Conservation (phyloP, 2,329 filamentous ascomycete species). For the Rutstroemia sp. region DNA sequence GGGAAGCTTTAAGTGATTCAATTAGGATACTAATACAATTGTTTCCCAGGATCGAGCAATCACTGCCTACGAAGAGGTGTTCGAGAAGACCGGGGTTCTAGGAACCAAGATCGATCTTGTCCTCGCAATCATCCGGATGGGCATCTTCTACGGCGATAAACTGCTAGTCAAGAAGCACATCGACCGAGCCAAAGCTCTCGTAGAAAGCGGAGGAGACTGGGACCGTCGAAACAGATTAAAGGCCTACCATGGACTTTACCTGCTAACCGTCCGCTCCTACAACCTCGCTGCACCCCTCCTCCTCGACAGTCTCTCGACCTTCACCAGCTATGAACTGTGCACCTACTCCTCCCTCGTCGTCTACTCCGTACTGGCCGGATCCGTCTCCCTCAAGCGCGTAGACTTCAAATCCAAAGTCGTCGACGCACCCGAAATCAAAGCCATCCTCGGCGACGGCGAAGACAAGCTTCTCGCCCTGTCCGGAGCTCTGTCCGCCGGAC, state of each 20-base stretch:
- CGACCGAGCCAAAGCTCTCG: conserved; percentile 79
- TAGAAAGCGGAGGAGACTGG: conserved; percentile 96
- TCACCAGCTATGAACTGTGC: conserved; percentile 98
- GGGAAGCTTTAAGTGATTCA: not conserved
- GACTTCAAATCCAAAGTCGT: conserved; percentile 99
- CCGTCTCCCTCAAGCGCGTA: conserved; percentile 88
- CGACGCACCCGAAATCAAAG: conserved; percentile 96
- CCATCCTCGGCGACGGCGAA: conserved; percentile 83
- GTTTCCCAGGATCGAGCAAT: conserved; percentile 77
- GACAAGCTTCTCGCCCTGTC: conserved; percentile 80
- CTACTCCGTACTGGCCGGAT: conserved; percentile 91
- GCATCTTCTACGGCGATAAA: conserved; percentile 93
- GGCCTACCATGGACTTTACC: conserved; percentile 92
- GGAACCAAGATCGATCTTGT: conserved; percentile 97
- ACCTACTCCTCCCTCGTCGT: conserved; percentile 91
- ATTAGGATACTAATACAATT: conserved; percentile 14
- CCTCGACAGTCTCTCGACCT: conserved; percentile 94
- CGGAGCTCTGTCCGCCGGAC: conserved; percentile 73
- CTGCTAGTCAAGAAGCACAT: conserved; percentile 87
- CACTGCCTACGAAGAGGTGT: conserved; percentile 82
- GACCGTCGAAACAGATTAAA: conserved; percentile 96
- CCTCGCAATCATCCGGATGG: conserved; percentile 90
- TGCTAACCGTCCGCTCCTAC: conserved; percentile 88
- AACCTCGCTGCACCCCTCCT: conserved; percentile 83
- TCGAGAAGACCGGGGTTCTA: conserved; percentile 95